Percentiles rank a stretch among this genome's conserved stretches.
Evolutionary conservation across 371 early-diverging fungal species (phyloP).

Genomic region (Conidiobolus coronatus): DNA sequence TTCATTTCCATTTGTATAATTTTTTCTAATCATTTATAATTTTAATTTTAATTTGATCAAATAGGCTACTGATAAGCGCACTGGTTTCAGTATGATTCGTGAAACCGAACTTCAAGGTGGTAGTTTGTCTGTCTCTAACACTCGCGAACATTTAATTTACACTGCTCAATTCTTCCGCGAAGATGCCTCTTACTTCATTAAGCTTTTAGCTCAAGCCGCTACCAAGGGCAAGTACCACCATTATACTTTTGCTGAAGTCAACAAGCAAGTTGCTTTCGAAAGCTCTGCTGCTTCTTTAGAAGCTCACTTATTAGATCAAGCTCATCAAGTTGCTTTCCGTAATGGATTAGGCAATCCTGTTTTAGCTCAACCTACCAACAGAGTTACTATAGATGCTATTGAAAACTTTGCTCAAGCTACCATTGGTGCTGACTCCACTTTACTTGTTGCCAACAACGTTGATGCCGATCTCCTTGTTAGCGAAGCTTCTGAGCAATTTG

Average conservation of each 20-base stretch:
- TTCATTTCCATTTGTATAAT: neutral
- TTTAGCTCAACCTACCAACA: conserved; percentile 39
- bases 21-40: neutral
- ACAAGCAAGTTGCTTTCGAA: conserved; percentile 39
- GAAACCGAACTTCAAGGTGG: conserved; percentile 87
- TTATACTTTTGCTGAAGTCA: conserved; percentile 65
- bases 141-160: conserved; percentile 64
- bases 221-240: conserved; percentile 55
- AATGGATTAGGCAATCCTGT: conserved; percentile 85
- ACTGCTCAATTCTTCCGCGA: conserved; percentile 75
- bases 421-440: conserved; percentile 45
- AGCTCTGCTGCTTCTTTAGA: conserved; percentile 33
- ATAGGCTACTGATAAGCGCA: conserved; percentile 58
- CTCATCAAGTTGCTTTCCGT: conserved; percentile 84
- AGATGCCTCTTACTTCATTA: conserved; percentile 76
- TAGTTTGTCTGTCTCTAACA: conserved; percentile 47
- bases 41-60: neutral
- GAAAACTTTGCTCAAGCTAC: conserved; percentile 42
- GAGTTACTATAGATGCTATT: conserved; percentile 32
- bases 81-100: conserved; percentile 67
- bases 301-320: conserved; percentile 50
- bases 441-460: conserved; percentile 72
- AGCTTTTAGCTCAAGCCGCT: conserved; percentile 53
- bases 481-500: conserved; percentile 11
- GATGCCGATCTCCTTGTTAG: conserved; percentile 34